Evolutionary conservation across 176 grass and related monocot genomes (phyloP), one percentile per base, ranked within the genome.

Genomic region (Hordeum vulgare): DNA sequence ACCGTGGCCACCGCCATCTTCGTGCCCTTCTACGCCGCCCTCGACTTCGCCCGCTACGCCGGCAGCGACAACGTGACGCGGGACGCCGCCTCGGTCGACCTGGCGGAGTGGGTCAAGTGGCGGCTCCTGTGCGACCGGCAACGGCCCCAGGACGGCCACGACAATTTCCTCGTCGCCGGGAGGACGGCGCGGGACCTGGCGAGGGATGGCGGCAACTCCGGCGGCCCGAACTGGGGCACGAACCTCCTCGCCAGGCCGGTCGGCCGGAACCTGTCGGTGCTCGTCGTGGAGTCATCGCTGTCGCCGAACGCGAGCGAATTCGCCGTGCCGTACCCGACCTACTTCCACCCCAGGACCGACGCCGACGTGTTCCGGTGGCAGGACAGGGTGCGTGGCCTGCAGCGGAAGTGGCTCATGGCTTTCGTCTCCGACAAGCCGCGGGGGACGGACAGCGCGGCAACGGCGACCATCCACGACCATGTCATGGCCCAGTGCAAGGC

Each of bases 1-100:
- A 41, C 75, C 20, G 20, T 58, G 66, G 85, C 93, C 13, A 15
- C 75, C 66, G 93, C 90, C 28, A 63, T 95, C 39, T 95, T 90
- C 47, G 83, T 95, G 26, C 93, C 93, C 7, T 92, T 88, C 85
- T 92, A 92, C 86, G 83, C 90, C 26, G 88, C 90, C 36, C 85
- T 90, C 11, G 90, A 95, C 83, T 66, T 95, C 71, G 71, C 76
- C 41, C 74, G 90, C 66, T 81, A 86, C 73, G 81, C 85, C 40
- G 90, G 83, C 85, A 75, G 80, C 20, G 86, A 81, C 86, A 85
- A 77, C 58, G 24, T 49, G 15, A 74, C 60, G 18, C 21, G 79
- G 9, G 86, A 92, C 86, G 80, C 75, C 15, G 79, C 84, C 57
- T 25, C 86, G 8, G 11, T n/a, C 7, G 82, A 91, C 65, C 58